These are phyloP conservation scores for Solanum bulbocastanum DNA, from an alignment of 257 asterid species.

Conservation along the genomic window DNA sequence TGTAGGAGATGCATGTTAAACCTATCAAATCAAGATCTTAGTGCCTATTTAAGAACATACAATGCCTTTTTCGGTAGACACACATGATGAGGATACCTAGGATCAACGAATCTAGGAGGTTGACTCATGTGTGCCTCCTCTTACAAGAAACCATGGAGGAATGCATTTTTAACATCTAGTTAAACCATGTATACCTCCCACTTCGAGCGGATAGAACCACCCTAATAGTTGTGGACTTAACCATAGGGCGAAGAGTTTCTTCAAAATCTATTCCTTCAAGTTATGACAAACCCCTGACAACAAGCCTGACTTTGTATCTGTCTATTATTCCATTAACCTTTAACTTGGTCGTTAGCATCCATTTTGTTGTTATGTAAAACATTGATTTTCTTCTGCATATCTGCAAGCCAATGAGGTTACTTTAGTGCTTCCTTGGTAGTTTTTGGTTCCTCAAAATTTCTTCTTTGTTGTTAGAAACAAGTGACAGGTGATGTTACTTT, in stretches of 20 bases:
- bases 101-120: neutral
- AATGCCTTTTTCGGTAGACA: neutral
- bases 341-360: neutral
- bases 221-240: neutral
- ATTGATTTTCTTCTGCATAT: neutral
- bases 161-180: neutral
- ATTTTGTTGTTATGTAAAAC: neutral
- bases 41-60: neutral
- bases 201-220: neutral
- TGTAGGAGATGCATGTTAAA: neutral
- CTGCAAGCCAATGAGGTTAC: too few relatives aligned
- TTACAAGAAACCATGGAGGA: neutral
- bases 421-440: neutral
- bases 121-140: neutral
- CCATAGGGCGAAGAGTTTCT: neutral
- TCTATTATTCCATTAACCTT: neutral
- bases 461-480: neutral
- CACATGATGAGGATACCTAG: neutral
- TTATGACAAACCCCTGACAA: neutral
- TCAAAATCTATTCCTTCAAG: neutral
- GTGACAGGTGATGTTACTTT: neutral
- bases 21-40: neutral
- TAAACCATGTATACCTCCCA: neutral
- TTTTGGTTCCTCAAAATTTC: neutral
- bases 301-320: too few relatives aligned